phyloP scores from a whole-genome alignment of 2,329 filamentous ascomycete genomes.

The Microdochium trichocladiopsis region DNA sequence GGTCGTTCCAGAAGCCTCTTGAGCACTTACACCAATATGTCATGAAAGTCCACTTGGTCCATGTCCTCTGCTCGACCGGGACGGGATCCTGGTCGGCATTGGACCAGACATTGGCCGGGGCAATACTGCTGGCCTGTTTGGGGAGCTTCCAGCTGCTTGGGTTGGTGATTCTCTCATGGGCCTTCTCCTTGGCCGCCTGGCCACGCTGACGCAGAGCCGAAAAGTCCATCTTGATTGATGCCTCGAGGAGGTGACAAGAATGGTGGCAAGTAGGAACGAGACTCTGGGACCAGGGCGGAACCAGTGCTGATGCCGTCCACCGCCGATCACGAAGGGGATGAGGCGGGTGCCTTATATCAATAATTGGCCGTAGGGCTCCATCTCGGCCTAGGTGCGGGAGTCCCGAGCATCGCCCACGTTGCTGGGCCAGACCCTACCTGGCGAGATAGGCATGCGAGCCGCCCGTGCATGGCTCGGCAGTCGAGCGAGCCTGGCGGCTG shows the following conservation, averaged over 20 bases:
- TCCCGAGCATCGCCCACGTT: no score
- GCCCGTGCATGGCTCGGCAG: no score
- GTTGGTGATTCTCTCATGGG: conserved; percentile 11
- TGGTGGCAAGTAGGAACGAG: background rate
- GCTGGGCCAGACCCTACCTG: no score
- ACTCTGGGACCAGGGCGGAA: no score
- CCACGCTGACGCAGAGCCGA: conserved; percentile 7
- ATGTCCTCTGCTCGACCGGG: conserved; percentile 30
- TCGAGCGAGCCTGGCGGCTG: no score
- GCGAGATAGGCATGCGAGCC: no score
- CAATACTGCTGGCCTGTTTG: conserved; percentile 20
- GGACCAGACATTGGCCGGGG: conserved; percentile 20
- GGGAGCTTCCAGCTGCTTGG: conserved; percentile 20
- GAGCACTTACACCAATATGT: conserved; percentile 33
- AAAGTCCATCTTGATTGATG: conserved; percentile 5
- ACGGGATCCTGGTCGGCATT: conserved; percentile 22
- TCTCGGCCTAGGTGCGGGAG: no score
- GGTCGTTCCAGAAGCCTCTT: no score
- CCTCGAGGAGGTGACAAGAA: background rate
- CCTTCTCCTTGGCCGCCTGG: conserved; percentile 11
- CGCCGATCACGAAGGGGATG: no score
- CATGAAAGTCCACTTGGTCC: conserved; percentile 35
- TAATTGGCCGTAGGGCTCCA: no score
- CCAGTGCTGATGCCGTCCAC: no score
- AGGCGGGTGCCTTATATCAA: no score